These are phyloP conservation scores for Scleromitrula shiraiana DNA, from an alignment of 2,329 filamentous ascomycete genomes.

Conservation along the genomic window DNA sequence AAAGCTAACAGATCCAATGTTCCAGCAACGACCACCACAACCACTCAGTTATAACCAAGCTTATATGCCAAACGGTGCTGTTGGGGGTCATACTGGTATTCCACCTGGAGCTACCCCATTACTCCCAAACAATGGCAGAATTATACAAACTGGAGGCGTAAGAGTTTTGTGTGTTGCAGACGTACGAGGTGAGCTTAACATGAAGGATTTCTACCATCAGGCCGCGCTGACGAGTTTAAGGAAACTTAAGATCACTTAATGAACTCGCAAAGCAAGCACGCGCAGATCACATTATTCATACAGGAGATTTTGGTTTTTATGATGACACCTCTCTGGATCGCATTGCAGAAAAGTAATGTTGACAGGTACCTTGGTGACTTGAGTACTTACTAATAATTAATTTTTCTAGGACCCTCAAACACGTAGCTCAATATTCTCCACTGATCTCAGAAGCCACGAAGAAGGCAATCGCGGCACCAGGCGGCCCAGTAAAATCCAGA, in stretches of 20 bases:
- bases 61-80: slow-evolving; percentile 57
- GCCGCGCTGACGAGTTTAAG: slow-evolving; percentile 40
- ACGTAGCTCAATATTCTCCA: slow-evolving; percentile 97
- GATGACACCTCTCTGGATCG: slow-evolving; percentile 91
- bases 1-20: slow-evolving; percentile 19
- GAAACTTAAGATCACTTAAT: slow-evolving; percentile 91
- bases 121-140: slow-evolving; percentile 58
- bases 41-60: slow-evolving; percentile 29
- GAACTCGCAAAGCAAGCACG: slow-evolving; percentile 90
- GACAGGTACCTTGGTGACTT: neutral
- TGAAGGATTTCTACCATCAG: slow-evolving; percentile 5
- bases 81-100: slow-evolving; percentile 36
- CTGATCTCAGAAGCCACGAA: slow-evolving; percentile 74
- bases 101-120: slow-evolving; percentile 55
- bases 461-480: slow-evolving; percentile 56
- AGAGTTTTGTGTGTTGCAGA: slow-evolving; percentile 64
- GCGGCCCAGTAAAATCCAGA: slow-evolving; percentile 76
- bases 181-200: slow-evolving; percentile 51
- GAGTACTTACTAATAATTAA: slow-evolving; percentile 20
- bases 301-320: slow-evolving; percentile 98
- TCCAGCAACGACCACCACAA: slow-evolving; percentile 30
- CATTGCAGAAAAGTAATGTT: slow-evolving; percentile 88
- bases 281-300: slow-evolving; percentile 97
- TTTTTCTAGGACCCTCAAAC: slow-evolving; percentile 73
- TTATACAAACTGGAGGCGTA: slow-evolving; percentile 57